Base-by-base conservation (phyloP, 179 eudicot species). In the Actinidia polygama region DNA sequence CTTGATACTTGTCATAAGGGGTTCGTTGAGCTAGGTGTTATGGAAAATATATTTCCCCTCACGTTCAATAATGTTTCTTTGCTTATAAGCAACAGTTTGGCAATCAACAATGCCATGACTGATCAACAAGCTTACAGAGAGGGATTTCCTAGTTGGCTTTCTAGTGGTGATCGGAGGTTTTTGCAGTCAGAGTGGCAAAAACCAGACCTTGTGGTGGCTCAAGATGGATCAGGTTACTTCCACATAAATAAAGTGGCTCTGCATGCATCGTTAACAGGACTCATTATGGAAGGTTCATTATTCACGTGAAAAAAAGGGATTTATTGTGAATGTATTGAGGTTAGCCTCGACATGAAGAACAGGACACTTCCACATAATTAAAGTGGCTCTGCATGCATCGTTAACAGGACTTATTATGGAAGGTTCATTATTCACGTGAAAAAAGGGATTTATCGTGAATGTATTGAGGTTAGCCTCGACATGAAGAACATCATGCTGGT, bases 401-500 rank as follows among this genome's bases (percentile, higher is more conserved):
- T 23, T 4, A 46, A 9, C 6, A 47, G 10, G 75, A 26, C 36
- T 14, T 19, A 40, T 69, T 15, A 21, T 1, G 36, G 76, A 23
- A 73, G 76, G 58, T 73, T 73, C 50, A 77, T 81, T 75, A 81
- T 81, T 46, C 61, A 74, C 49, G 73, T 74, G 55, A 81, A 30
- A 19, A n/a, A 24, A 5, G 83, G 79, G n/a, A 36, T 30, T 49
- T 81, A 73, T 26, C 10, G 19, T 23, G 83, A 81, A n/a, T 47
- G 49, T 62, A 36, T 73, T 16, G 64, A 24, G 78, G 30, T 81
- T 14, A 21, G 11, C 18, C 16, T 47, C 8, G 7, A 10, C 7
- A 47, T 74, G 79, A 1, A 5, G 21, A 66, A 81, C 3, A 74
- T 81, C 23, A 81, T 57, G 62, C 71, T 81, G 77, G 44, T 81